Conservation (phyloP, 176 grass and related monocot genomes). For the Triticum turgidum region DNA sequence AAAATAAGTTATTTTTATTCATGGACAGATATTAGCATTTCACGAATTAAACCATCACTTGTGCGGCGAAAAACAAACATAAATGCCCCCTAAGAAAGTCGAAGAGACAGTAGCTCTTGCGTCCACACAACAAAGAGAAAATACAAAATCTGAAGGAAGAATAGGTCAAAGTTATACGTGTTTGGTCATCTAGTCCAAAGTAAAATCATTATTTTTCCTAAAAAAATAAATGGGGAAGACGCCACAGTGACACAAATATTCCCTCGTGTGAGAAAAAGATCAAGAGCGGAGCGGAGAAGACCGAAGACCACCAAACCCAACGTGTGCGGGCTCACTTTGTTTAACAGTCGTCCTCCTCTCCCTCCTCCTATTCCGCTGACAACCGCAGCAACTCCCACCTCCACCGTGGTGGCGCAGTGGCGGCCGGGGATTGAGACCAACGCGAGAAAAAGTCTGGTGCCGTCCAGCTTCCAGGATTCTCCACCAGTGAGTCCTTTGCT, state of each 20-base stretch:
- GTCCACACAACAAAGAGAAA: too few relatives aligned
- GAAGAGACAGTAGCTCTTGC: neutral
- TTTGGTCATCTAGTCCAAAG: too few relatives aligned
- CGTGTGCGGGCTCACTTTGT: constrained; percentile 13
- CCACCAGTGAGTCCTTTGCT: neutral
- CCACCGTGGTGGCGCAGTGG: neutral
- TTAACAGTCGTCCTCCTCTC: neutral
- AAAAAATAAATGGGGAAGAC: neutral
- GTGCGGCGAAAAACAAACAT: neutral
- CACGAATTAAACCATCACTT: too few relatives aligned
- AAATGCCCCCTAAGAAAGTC: neutral
- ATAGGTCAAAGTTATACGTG: too few relatives aligned
- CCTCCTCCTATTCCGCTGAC: constrained; percentile 23
- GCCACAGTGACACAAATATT: constrained; percentile 18
- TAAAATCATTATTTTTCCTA: neutral
- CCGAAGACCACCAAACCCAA: constrained; percentile 10
- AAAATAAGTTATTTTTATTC: too few relatives aligned
- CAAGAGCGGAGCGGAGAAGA: neutral
- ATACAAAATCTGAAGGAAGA: too few relatives aligned
- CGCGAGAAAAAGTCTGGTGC: constrained; percentile 17
- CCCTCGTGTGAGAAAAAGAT: constrained; percentile 12
- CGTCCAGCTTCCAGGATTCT: constrained; percentile 37
- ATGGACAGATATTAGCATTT: neutral
- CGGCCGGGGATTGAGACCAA: constrained; percentile 7
- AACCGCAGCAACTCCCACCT: neutral